phyloP scores from a whole-genome alignment of 371 early-diverging fungal species.

The Coemansia sp. region DNA sequence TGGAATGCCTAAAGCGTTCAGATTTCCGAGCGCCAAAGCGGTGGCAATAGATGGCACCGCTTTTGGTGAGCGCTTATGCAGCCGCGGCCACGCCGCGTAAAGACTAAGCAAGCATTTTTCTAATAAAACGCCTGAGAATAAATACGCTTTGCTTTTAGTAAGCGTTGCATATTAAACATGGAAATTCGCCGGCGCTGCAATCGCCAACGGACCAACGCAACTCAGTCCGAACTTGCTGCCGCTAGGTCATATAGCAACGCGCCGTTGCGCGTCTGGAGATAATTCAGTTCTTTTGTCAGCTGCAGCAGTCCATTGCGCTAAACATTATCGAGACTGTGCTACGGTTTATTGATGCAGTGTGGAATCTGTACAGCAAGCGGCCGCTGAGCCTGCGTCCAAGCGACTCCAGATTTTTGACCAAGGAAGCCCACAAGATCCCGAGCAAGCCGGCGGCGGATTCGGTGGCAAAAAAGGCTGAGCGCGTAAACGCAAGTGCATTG shows the following conservation, averaged over 20 bases:
- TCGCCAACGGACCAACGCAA: too few species aligned
- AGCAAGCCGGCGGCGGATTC: conserved; percentile 46
- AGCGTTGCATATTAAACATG: too few species aligned
- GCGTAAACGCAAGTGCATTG: conserved; percentile 14
- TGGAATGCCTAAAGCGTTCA: too few species aligned
- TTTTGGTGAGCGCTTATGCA: too few species aligned
- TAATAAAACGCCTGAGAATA: too few species aligned
- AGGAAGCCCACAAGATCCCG: conserved; percentile 8
- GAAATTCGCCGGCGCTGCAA: too few species aligned
- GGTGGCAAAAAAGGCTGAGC: conserved; percentile 18
- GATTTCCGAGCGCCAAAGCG: too few species aligned
- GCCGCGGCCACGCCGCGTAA: too few species aligned
- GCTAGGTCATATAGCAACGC: conserved; percentile 52
- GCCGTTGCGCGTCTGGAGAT: conserved; percentile 76
- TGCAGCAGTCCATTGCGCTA: conserved; percentile 76
- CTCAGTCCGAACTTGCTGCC: background rate
- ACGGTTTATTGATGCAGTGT: conserved; percentile 47
- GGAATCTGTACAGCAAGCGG: conserved; percentile 55
- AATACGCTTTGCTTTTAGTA: too few species aligned
- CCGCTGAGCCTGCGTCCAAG: conserved; percentile 15
- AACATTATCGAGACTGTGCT: conserved; percentile 73
- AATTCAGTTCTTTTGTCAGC: conserved; percentile 90
- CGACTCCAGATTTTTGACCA: background rate
- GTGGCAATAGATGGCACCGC: too few species aligned
- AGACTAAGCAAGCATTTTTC: too few species aligned